Conservation (phyloP, 345 rosid genomes). For the Populus nigra region DNA sequence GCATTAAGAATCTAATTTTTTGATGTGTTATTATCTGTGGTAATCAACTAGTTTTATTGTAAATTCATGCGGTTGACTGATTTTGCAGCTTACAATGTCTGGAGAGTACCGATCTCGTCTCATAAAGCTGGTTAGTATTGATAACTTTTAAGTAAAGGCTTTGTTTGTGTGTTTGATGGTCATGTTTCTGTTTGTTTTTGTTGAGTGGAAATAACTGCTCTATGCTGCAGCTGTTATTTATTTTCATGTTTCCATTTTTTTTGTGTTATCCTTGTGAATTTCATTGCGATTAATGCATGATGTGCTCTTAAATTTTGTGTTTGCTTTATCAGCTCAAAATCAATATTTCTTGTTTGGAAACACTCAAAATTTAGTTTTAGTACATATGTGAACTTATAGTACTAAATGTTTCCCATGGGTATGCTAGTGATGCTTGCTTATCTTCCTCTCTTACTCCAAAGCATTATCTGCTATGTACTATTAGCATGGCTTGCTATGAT, state of each 20-base stretch:
- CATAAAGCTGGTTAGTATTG: constrained; percentile 71
- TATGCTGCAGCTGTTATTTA: not conserved
- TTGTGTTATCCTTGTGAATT: not conserved
- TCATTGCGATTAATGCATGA: not conserved
- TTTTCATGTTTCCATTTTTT: not conserved
- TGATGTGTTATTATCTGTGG: not conserved
- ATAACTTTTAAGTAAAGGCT: not conserved
- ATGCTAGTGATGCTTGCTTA: not conserved
- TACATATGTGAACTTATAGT: not conserved
- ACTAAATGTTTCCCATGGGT: not conserved
- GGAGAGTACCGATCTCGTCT: constrained; percentile 83
- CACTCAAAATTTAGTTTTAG: not conserved
- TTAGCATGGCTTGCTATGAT: not conserved
- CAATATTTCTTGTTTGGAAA: not conserved
- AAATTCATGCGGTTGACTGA: not conserved
- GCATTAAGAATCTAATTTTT: not conserved
- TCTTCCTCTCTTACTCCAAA: not conserved
- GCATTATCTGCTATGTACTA: not conserved
- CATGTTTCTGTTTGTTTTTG: not conserved
- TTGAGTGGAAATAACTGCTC: not conserved
- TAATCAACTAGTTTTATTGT: not conserved
- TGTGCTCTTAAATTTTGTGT: not conserved
- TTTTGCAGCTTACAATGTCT: constrained; percentile 75
- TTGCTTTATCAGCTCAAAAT: not conserved
- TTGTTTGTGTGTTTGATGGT: not conserved